A percentile compares a stretch with the other conserved stretches of the same genome.
phyloP scores from a whole-genome alignment of 73 alveolate genomes.

The Blepharisma stoltei region DNA sequence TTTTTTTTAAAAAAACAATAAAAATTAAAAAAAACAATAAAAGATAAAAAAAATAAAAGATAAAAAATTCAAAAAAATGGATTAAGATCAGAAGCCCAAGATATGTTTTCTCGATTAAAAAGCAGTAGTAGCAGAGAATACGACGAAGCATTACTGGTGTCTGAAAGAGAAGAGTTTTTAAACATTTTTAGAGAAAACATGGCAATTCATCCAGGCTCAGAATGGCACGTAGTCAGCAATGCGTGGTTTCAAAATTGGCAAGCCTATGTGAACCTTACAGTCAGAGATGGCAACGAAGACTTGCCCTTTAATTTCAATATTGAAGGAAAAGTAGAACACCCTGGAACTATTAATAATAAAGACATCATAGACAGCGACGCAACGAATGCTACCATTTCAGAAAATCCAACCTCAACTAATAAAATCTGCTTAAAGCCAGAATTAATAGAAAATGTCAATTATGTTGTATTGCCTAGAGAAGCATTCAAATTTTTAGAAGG shows the following conservation, averaged over 20 bases:
- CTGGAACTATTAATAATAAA: constrained; percentile 10
- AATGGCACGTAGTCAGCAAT: constrained; percentile 9
- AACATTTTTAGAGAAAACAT: background rate
- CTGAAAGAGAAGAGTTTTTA: constrained; percentile 10
- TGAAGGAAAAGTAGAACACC: background rate
- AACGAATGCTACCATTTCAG: background rate
- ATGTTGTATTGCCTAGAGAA: background rate
- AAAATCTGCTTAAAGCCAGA: background rate
- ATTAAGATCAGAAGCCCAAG: too few species aligned
- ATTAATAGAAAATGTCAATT: background rate
- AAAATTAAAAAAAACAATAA: too few species aligned
- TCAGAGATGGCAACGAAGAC: background rate
- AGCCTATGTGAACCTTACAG: background rate
- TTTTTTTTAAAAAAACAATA: too few species aligned
- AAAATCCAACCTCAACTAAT: background rate
- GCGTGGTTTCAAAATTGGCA: background rate
- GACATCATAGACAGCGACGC: background rate
- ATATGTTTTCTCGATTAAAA: too few species aligned
- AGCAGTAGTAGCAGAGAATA: background rate
- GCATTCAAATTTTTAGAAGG: background rate
- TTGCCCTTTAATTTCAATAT: background rate
- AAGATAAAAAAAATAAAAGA: too few species aligned
- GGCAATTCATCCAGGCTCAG: background rate
- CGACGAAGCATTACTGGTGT: background rate
- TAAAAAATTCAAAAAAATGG: too few species aligned